Evolutionary conservation across 2,329 filamentous ascomycete genomes (phyloP).

Genomic region (Fusarium haematococcum): DNA sequence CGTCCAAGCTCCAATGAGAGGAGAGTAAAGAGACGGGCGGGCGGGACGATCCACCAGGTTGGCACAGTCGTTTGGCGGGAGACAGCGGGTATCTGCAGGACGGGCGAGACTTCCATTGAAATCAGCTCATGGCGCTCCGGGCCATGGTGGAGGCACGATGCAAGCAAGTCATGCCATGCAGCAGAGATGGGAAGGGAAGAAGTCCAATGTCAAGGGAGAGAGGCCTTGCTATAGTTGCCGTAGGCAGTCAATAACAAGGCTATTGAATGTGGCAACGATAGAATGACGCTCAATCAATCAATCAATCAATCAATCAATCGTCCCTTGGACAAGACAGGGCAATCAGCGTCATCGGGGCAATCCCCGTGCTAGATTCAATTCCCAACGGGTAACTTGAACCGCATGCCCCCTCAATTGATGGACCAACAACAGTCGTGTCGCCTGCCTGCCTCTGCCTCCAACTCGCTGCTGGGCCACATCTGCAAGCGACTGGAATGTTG

Average conservation of each 20-base stretch:
- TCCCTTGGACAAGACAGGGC: neutral
- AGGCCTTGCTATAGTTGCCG: neutral
- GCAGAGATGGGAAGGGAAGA: constrained; percentile 11
- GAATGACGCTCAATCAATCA: neutral
- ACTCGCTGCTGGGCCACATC: constrained; percentile 14
- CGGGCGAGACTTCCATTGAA: constrained; percentile 27
- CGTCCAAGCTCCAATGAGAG: constrained; percentile 37
- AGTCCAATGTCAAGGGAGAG: neutral
- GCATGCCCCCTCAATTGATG: constrained; percentile 1
- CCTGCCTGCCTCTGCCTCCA: constrained; percentile 19
- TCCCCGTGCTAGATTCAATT: constrained; percentile 1
- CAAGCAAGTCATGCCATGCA: constrained; percentile 44
- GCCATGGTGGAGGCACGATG: constrained; percentile 26
- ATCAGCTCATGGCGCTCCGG: constrained; percentile 42
- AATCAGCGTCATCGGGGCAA: neutral
- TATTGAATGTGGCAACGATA: constrained; percentile 3
- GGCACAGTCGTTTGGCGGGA: constrained; percentile 35
- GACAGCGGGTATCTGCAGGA: constrained; percentile 40
- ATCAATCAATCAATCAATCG: neutral
- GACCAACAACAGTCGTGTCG: constrained; percentile 15
- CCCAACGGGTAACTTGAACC: neutral
- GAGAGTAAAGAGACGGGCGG: constrained; percentile 14
- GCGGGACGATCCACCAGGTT: constrained; percentile 41
- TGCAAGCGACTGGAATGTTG: constrained; percentile 38
- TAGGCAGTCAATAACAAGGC: constrained; percentile 7